Evolutionary conservation across 129 eudicot species (phyloP).

Genomic region (Gnaphalium uliginosum): DNA sequence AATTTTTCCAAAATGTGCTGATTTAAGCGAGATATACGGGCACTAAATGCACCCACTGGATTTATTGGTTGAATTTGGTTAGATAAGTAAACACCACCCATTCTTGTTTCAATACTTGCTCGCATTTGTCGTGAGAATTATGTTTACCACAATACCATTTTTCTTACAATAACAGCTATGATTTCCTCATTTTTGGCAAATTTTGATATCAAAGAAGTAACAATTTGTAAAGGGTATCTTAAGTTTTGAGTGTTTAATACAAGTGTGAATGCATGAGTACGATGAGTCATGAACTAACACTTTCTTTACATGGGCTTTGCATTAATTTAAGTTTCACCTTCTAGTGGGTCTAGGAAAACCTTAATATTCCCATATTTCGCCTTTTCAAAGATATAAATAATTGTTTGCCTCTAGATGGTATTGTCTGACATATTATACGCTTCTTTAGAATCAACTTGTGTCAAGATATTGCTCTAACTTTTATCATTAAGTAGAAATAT

Average conservation of each 20-base stretch:
- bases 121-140: neutral
- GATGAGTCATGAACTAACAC: neutral
- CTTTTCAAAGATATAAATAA: too few species aligned
- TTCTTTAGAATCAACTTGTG: neutral
- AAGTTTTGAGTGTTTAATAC: neutral
- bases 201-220: constrained; percentile 6
- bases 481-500: neutral
- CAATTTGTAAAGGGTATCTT: neutral
- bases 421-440: too few species aligned
- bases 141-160: neutral
- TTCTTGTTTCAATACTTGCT: neutral
- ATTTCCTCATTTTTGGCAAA: neutral
- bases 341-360: too few species aligned
- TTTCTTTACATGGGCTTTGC: neutral
- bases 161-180: neutral
- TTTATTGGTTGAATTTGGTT: neutral
- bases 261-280: neutral
- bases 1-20: neutral
- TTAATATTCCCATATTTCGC: too few species aligned
- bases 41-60: constrained; percentile 20
- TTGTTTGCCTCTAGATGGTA: too few species aligned
- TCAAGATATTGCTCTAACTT: neutral
- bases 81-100: neutral
- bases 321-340: neutral
- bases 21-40: neutral